Evolutionary conservation across 768 basidiomycete species (phyloP).

Genomic region (Lenzites betulinus): DNA sequence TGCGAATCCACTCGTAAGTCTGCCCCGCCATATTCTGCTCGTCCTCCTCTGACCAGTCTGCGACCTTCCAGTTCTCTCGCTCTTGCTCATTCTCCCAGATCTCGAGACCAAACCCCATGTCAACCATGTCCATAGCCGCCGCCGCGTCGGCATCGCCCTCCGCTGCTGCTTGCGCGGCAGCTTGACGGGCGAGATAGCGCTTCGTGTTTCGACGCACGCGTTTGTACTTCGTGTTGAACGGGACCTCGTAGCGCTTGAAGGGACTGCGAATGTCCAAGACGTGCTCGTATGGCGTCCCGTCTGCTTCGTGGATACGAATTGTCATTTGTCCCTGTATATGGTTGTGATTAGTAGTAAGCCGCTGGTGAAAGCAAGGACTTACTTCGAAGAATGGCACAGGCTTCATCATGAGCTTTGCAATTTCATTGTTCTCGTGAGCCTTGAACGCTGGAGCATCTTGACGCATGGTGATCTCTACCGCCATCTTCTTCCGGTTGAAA

Average conservation of each 20-base stretch:
- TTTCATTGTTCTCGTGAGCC: constrained; percentile 64
- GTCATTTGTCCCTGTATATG: constrained; percentile 89
- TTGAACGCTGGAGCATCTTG: constrained; percentile 83
- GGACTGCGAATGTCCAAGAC: constrained; percentile 86
- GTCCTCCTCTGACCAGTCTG: constrained; percentile 97
- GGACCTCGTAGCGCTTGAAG: constrained; percentile 95
- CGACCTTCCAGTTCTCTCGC: constrained; percentile 93
- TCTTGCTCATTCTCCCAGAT: constrained; percentile 97
- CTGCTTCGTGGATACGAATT: constrained; percentile 97
- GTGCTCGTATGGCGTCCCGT: constrained; percentile 98
- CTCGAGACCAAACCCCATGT: constrained; percentile 91
- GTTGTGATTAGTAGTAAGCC: not conserved
- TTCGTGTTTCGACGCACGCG: constrained; percentile 95
- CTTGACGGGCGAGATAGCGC: constrained; percentile 91
- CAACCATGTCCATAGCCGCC: constrained; percentile 91
- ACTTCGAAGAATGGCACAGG: constrained; percentile 92
- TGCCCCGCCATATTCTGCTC: constrained; percentile 92
- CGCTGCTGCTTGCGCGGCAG: constrained; percentile 89
- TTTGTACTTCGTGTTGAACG: constrained; percentile 98
- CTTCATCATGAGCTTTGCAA: constrained; percentile 65
- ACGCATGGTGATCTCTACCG: constrained; percentile 92
- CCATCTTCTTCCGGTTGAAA: constrained; percentile 98
- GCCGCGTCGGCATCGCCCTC: constrained; percentile 91
- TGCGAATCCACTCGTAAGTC: constrained; percentile 98
- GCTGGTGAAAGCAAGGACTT: constrained; percentile 21